phyloP scores from a whole-genome alignment of 2,329 filamentous ascomycete genomes.

The Exophiala lecanii-corni region DNA sequence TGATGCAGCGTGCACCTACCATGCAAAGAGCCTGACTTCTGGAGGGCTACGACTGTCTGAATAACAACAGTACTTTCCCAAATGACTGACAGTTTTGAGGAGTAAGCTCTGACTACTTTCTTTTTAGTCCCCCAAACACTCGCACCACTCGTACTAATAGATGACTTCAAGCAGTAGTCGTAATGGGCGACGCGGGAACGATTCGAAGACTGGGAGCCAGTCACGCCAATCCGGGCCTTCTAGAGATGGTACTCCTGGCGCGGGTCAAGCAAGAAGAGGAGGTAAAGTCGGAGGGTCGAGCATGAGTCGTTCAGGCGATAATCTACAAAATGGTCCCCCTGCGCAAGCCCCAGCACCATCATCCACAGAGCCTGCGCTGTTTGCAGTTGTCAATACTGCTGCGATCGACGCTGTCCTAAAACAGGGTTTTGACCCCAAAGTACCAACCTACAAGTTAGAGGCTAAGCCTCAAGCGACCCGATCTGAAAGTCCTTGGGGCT shows the following conservation, averaged over 20 bases:
- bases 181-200: conserved; percentile 19
- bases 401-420: conserved; percentile 40
- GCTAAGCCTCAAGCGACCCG: conserved; percentile 12
- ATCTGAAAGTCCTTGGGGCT: conserved; percentile 38
- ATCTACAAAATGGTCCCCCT: conserved; percentile 13
- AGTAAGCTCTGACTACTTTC: conserved; percentile 31
- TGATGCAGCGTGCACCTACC: too few relatives aligned
- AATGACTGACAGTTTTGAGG: too few relatives aligned
- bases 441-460: conserved; percentile 35
- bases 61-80: too few relatives aligned
- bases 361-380: conserved; percentile 38
- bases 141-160: conserved; percentile 7
- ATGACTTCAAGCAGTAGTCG: conserved; percentile 16
- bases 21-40: too few relatives aligned
- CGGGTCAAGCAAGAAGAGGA: conserved; percentile 18
- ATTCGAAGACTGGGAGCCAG: conserved; percentile 16
- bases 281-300: conserved; percentile 11
- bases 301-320: conserved; percentile 14
- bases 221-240: conserved; percentile 16
- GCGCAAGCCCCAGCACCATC: conserved; percentile 8
- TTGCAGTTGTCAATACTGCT: conserved; percentile 40
- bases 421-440: conserved; percentile 37
- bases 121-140: too few relatives aligned
- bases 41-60: too few relatives aligned
- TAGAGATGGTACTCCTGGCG: conserved; percentile 17